Evolutionary conservation across 2,329 filamentous ascomycete species (phyloP).

Genomic region (Fonsecaea erecta): DNA sequence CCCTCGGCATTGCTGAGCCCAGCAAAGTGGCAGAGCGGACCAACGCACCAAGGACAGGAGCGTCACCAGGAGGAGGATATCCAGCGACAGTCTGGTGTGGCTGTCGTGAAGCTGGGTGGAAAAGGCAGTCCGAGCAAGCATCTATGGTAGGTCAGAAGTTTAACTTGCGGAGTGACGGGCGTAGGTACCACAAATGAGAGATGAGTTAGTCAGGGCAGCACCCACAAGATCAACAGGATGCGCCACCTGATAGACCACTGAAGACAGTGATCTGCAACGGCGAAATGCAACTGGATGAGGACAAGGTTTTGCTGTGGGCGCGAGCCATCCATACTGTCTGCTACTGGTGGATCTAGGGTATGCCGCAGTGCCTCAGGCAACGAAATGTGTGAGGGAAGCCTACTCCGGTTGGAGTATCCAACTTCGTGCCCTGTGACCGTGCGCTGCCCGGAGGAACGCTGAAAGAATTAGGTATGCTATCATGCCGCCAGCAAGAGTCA

Average conservation of each 20-base stretch:
- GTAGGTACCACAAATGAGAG: neutral
- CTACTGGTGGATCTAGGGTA: constrained; percentile 1
- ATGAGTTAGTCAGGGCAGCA: neutral
- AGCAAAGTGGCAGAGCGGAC: no score
- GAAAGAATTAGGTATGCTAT: neutral
- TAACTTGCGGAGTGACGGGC: neutral
- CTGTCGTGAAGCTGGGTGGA: neutral
- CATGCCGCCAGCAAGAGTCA: neutral
- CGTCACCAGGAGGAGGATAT: no score
- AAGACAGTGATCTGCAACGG: neutral
- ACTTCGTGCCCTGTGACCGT: neutral
- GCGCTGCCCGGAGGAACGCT: neutral
- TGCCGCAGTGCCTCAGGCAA: neutral
- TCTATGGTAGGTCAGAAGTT: neutral
- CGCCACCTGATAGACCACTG: neutral
- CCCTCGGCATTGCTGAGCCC: no score
- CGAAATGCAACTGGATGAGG: neutral
- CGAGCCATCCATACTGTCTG: constrained; percentile 6
- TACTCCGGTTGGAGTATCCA: neutral
- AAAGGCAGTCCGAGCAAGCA: neutral
- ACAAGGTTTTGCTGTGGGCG: constrained; percentile 9
- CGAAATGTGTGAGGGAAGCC: neutral
- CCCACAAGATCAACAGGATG: neutral
- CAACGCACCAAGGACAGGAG: no score
- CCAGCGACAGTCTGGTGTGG: no score